Base-by-base conservation (phyloP, 176 grass and related monocot genomes). In the Zoysia japonica region DNA sequence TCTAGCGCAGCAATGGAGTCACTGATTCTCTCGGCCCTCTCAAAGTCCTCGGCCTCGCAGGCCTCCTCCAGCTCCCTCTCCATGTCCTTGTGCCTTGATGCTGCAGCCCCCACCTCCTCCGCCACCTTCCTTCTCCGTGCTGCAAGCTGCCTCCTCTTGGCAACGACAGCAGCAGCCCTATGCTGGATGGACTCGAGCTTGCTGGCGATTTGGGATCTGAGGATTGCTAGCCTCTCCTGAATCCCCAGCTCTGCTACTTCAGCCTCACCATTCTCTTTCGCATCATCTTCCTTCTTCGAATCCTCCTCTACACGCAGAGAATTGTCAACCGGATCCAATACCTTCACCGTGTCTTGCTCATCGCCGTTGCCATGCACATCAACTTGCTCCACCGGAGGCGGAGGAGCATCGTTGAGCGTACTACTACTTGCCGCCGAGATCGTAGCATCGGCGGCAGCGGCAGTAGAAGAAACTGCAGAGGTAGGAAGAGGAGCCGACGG, bases 21-120 rank as follows among this genome's bases (percentile, higher is more conserved):
- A 0, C 92, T 95, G 78, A 99, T 90, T 72, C 59, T 87, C 86
- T 99, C 96, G 1, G 96, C 96, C 39, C 43, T 94, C 75, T 99
- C 96, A 20, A 99, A 95, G 65, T 93, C 92, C 70, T 99, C 96
- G 0, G 92, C 62, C 72, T 99, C 96, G 3, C 96, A 99, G 17
- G 90, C 92, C 86, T 88, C 85, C 88, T 99, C 92, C 40, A 99
- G 67, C 81, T 99, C 90, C 71, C 63, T 95, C 79, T 99, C 96
- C 81, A 99, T 47, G 70, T 99, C 96, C 78, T 87, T 93, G 56
- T 93, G 87, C 57, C 60, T 95, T 35, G 80, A 61, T 0, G 68
- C 83, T 0, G 80, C 86, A 0, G 82, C 80, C 19, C 84, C 80
- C 16, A 79, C 83, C 0, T 89, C 88, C 56, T 93, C 90, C 5